Evolutionary conservation across 164 flowering plant genomes (phyloP).

Genomic region (Umbellularia californica): DNA sequence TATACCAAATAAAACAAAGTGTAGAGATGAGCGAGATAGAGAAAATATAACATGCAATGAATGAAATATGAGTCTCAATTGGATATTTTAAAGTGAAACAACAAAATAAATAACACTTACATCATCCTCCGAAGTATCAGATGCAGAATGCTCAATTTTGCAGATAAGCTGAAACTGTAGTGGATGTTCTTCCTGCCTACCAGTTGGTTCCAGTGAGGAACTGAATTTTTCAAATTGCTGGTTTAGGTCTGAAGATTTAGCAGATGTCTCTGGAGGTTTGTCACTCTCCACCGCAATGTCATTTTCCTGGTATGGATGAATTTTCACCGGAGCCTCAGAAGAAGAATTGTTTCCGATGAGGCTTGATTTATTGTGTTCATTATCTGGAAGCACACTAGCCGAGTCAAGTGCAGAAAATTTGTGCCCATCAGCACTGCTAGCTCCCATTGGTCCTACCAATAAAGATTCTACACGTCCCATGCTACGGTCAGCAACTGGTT

Average conservation of each 20-base stretch:
- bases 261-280: conserved; percentile 15
- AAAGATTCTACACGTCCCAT: conserved; percentile 12
- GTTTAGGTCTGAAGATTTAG: conserved; percentile 18
- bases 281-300: conserved; percentile 18
- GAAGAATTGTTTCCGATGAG: conserved; percentile 10
- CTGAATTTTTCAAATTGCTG: conserved; percentile 18
- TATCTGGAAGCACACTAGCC: not conserved
- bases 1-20: no score
- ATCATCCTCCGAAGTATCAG: conserved; percentile 68
- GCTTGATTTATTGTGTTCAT: conserved; percentile 7
- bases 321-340: conserved; percentile 18
- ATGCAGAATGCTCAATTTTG: conserved; percentile 39
- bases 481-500: conserved; percentile 16
- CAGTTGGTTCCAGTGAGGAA: conserved; percentile 16
- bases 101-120: conserved; percentile 34
- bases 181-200: conserved; percentile 20
- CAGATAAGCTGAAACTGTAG: conserved; percentile 15
- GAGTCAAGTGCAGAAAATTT: conserved; percentile 12
- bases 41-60: not conserved
- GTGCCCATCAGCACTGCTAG: conserved; percentile 4
- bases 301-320: conserved; percentile 25
- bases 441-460: conserved; percentile 7
- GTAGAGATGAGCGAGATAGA: no score
- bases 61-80: not conserved
- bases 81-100: not conserved